Evolutionary conservation across 768 basidiomycete species (phyloP).

Genomic region (Rhodotorula diobovata): DNA sequence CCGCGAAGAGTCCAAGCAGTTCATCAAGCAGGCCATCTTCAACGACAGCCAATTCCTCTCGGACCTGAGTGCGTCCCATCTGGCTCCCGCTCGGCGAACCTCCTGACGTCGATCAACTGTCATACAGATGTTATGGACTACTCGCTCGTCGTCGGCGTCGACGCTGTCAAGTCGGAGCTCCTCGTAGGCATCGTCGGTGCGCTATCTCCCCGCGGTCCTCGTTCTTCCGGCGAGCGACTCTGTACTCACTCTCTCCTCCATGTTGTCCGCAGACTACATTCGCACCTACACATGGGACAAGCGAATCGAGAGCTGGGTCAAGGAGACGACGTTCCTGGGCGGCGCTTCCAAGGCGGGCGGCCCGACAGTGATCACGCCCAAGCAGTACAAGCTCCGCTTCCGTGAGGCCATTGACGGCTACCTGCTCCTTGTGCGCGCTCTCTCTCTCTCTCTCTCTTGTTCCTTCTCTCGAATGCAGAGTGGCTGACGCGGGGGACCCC

Average conservation of each 20-base stretch:
- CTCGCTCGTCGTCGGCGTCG: conserved; percentile 92
- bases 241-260: conserved; percentile 52
- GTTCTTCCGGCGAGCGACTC: too few relatives aligned
- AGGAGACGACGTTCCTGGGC: conserved; percentile 81
- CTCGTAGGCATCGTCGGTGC: conserved; percentile 92
- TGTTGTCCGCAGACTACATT: conserved; percentile 74
- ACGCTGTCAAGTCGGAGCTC: conserved; percentile 78
- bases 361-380: conserved; percentile 94
- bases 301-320: conserved; percentile 96
- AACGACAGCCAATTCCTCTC: conserved; percentile 94
- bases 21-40: conserved; percentile 79
- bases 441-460: background rate
- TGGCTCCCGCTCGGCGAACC: fast-evolving
- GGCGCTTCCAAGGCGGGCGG: conserved; percentile 56
- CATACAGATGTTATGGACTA: conserved; percentile 62
- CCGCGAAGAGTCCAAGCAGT: conserved; percentile 92
- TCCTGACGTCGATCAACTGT: background rate
- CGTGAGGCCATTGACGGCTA: conserved; percentile 42
- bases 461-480: too few relatives aligned
- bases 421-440: conserved; percentile 32
- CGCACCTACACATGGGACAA: conserved; percentile 98
- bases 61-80: conserved; percentile 61
- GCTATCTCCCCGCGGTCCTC: conserved; percentile 48
- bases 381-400: conserved; percentile 64
- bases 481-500: too few relatives aligned